phyloP scores from a whole-genome alignment of 1,284 basidiomycete genomes.

The Melampsora medusae region DNA sequence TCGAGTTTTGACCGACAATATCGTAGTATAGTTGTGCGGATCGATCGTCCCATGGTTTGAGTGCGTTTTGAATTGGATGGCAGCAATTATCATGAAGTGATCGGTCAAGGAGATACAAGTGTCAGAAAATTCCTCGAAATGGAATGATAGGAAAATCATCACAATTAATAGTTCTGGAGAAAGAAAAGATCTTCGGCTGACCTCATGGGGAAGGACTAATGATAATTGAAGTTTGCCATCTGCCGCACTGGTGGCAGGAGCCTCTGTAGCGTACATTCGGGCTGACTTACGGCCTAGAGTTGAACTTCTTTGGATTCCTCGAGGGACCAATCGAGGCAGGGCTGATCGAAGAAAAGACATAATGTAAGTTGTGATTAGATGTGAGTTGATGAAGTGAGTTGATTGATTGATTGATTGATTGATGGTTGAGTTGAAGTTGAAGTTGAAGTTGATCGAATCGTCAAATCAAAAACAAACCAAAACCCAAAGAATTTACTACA shows the following conservation, averaged over 20 bases:
- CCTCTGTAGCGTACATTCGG: slow-evolving; percentile 34
- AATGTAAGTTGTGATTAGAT: not conserved
- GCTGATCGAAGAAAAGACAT: slow-evolving; percentile 12
- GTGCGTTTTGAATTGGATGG: too few relatives aligned
- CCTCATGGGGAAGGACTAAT: slow-evolving; percentile 87
- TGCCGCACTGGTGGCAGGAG: slow-evolving; percentile 44
- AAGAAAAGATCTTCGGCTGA: slow-evolving; percentile 57
- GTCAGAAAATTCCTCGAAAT: not conserved
- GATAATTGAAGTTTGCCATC: slow-evolving; percentile 82
- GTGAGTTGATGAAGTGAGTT: too few relatives aligned
- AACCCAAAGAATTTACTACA: too few relatives aligned
- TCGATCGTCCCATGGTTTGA: too few relatives aligned
- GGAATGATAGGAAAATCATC: not conserved
- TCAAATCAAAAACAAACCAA: too few relatives aligned
- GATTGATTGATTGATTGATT: too few relatives aligned
- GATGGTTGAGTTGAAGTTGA: too few relatives aligned
- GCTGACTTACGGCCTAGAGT: not conserved
- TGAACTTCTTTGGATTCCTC: not conserved
- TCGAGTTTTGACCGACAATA: too few relatives aligned
- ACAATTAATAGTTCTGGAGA: not conserved
- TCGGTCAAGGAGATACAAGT: too few relatives aligned
- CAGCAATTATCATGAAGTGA: too few relatives aligned
- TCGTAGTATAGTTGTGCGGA: too few relatives aligned
- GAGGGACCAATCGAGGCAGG: not conserved
- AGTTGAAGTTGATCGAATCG: too few relatives aligned